Evolutionary conservation across 1,139 yeast genomes (phyloP), one percentile per base, ranked within the genome.

Genomic region (Candida tetrigidarum): DNA sequence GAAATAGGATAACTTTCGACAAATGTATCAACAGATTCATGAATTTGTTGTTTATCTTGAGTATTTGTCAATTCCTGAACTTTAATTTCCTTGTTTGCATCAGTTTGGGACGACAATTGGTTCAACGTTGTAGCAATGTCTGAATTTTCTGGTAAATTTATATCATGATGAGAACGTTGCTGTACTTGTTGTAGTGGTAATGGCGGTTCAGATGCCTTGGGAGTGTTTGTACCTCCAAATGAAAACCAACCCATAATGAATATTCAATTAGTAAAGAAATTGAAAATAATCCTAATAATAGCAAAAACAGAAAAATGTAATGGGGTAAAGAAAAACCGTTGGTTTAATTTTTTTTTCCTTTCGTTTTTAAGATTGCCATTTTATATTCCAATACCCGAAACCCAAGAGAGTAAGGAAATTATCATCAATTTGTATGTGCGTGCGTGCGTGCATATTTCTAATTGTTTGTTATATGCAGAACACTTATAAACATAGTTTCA

Each of bases 41-140:
- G 48, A 5, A 48, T 45, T 4, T 46, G 45, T 19, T 44, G 18
- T 19, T 36, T 42, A 22, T 23, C 36, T 26, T 28, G 23, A 8
- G 19, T 20, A 10, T 41, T 35, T 9, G 18, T 29, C 12, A 46
- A 20, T 23, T 33, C 38, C 39, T 39, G 28, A 27, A 41, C 38
- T 32, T 46, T 46, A 18, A 50, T 42, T 10, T 44, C 40, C 16
- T 37, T 35, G 12, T 37, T 26, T 22, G n/a, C 22, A 3, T 32
- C 30, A 19, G 29, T 33, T 12, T 26, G 36, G 15, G 41, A 37
- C 16, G 35, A 28, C 19, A 44, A 44, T 29, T 71, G 75, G 32
- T 62, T 58, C 46, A 73, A 61, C 1, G 78, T 72, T 28, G 68
- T 66, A 6, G 67, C 62, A 35, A 73, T 70, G 47, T 72, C 77